Conservation (phyloP, 441 rosid genomes). For the Arabidopsis lyrata region DNA sequence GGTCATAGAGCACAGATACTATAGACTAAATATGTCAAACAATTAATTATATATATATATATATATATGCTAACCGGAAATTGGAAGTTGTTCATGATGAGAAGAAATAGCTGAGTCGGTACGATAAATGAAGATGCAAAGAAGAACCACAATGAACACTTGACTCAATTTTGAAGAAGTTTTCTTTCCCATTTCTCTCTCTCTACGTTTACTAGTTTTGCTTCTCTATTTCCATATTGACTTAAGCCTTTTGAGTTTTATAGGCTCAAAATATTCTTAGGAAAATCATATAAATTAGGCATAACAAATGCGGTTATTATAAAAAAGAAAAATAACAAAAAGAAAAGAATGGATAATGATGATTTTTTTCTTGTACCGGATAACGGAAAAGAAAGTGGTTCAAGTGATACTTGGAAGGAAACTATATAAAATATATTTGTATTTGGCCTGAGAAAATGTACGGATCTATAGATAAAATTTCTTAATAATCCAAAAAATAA, state of each 20-base stretch:
- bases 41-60: neutral
- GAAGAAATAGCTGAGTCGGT: slow-evolving; percentile 17
- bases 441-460: too few relatives aligned
- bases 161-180: slow-evolving; percentile 1
- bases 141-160: slow-evolving; percentile 8
- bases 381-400: too few relatives aligned
- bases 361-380: neutral
- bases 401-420: too few relatives aligned
- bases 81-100: neutral
- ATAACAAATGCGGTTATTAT: neutral
- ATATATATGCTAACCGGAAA: slow-evolving; percentile 4
- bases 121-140: neutral
- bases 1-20: neutral
- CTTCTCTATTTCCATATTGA: neutral
- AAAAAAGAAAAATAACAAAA: neutral
- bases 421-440: too few relatives aligned
- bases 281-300: neutral
- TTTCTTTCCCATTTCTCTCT: neutral
- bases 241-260: neutral
- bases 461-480: too few relatives aligned
- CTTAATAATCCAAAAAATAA: too few relatives aligned
- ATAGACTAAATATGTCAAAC: neutral
- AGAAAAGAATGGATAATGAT: neutral
- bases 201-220: neutral
- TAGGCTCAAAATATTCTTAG: neutral